These are phyloP conservation scores for Neonectria faginata DNA, from an alignment of 2,329 filamentous ascomycete genomes.

Conservation along the genomic window DNA sequence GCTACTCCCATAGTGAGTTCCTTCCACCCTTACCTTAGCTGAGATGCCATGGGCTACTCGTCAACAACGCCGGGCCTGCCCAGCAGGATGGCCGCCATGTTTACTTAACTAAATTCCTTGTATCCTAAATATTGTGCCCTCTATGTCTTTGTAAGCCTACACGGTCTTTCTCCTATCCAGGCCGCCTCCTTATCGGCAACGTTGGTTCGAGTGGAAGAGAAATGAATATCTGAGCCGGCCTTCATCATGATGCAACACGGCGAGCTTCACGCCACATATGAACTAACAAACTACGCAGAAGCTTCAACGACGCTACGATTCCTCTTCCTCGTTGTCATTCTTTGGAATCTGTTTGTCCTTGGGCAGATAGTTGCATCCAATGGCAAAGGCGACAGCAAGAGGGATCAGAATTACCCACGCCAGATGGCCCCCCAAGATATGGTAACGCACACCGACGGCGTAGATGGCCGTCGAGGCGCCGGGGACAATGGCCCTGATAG, in stretches of 20 bases:
- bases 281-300: neutral
- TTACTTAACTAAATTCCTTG: neutral
- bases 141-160: neutral
- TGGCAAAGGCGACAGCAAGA: constrained; percentile 44
- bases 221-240: neutral
- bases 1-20: neutral
- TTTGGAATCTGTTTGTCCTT: constrained; percentile 39
- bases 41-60: neutral
- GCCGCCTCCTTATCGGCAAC: neutral
- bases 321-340: constrained; percentile 25
- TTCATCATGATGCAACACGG: neutral
- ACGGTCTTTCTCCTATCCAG: neutral
- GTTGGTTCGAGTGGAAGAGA: neutral
- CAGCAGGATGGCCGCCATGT: neutral
- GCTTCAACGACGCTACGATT: neutral
- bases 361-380: constrained; percentile 46
- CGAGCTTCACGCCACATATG: neutral
- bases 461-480: constrained; percentile 75
- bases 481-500: constrained; percentile 73
- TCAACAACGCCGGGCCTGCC: neutral
- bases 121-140: neutral
- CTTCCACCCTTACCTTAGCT: neutral
- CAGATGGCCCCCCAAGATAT: constrained; percentile 71
- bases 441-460: constrained; percentile 72
- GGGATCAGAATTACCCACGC: constrained; percentile 51